phyloP scores from a whole-genome alignment of 2,329 filamentous ascomycete genomes.

The Fusarium sp. region DNA sequence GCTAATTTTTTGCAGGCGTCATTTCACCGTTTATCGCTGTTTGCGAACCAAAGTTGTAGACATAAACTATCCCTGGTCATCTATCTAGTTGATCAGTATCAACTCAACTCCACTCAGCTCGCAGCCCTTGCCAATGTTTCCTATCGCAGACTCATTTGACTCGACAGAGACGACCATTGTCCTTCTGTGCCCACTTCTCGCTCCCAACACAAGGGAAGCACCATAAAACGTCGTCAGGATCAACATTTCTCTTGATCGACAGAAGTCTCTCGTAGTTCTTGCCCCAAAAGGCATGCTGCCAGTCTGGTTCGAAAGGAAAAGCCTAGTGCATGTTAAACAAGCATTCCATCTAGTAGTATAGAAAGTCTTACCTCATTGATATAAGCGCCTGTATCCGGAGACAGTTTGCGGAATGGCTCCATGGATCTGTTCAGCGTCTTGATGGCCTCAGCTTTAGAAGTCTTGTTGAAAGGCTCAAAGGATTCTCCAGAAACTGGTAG shows the following conservation, averaged over 20 bases:
- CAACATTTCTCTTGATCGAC: constrained; percentile 56
- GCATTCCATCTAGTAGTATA: fast-evolving
- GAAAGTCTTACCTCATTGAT: constrained; percentile 54
- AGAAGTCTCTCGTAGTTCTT: constrained; percentile 57
- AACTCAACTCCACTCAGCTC: background rate
- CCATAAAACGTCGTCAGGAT: constrained; percentile 60
- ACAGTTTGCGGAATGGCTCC: constrained; percentile 52
- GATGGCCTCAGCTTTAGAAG: constrained; percentile 42
- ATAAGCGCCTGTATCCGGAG: constrained; percentile 55
- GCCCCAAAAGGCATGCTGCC: constrained; percentile 55
- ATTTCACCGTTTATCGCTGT: constrained; percentile 38
- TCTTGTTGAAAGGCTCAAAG: constrained; percentile 48
- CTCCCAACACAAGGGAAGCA: constrained; percentile 59
- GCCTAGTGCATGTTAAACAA: constrained; percentile 52
- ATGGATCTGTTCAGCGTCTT: constrained; percentile 40
- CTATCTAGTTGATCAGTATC: background rate
- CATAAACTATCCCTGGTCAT: fast-evolving
- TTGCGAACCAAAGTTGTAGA: constrained; percentile 30
- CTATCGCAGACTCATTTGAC: background rate
- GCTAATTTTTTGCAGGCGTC: constrained; percentile 22
- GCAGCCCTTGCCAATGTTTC: background rate
- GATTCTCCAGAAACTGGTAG: constrained; percentile 38
- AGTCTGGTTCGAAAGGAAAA: constrained; percentile 49
- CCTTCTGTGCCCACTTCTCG: constrained; percentile 50
- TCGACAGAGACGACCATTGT: constrained; percentile 42